Conservation (phyloP, 495 filamentous ascomycete genomes). For the Annulohypoxylon moriforme region DNA sequence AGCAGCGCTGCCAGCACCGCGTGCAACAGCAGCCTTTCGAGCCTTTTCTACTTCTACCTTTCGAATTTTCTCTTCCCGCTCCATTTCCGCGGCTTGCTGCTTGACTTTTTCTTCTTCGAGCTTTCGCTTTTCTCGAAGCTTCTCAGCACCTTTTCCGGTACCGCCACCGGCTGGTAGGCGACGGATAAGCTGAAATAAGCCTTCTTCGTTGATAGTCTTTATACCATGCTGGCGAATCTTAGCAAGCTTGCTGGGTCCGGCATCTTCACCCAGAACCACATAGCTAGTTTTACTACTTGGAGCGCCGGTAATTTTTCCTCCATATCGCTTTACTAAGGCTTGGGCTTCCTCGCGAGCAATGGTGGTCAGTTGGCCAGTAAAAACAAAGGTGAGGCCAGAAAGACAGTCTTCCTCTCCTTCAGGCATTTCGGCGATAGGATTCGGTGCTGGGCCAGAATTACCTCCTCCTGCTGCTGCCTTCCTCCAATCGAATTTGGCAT, state of each 20-base stretch:
- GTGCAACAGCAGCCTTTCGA: constrained; percentile 59
- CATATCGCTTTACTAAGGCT: constrained; percentile 88
- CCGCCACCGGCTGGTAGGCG: constrained; percentile 87
- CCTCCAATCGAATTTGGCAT: constrained; percentile 78
- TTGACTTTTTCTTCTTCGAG: constrained; percentile 81
- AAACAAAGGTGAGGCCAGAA: constrained; percentile 95
- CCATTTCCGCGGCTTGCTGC: constrained; percentile 84
- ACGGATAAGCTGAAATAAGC: constrained; percentile 87
- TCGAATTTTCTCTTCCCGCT: constrained; percentile 69
- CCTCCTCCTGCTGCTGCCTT: constrained; percentile 67
- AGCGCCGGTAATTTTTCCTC: constrained; percentile 86
- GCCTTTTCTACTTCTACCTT: constrained; percentile 61
- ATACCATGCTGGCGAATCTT: constrained; percentile 81
- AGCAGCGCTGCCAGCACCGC: constrained; percentile 50
- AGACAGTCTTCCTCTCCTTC: constrained; percentile 89
- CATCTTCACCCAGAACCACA: constrained; percentile 90
- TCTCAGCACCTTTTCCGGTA: constrained; percentile 85
- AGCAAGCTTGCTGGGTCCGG: constrained; percentile 91
- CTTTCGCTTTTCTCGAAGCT: constrained; percentile 81
- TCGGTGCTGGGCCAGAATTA: constrained; percentile 69
- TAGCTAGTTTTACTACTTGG: constrained; percentile 94
- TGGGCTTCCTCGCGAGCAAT: constrained; percentile 89
- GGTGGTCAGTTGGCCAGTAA: constrained; percentile 85
- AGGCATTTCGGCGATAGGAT: constrained; percentile 73
- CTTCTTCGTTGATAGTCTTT: constrained; percentile 94